Evolutionary conservation across 257 asterid species (phyloP), one percentile per base, ranked within the genome.

Genomic region (Striga asiatica): DNA sequence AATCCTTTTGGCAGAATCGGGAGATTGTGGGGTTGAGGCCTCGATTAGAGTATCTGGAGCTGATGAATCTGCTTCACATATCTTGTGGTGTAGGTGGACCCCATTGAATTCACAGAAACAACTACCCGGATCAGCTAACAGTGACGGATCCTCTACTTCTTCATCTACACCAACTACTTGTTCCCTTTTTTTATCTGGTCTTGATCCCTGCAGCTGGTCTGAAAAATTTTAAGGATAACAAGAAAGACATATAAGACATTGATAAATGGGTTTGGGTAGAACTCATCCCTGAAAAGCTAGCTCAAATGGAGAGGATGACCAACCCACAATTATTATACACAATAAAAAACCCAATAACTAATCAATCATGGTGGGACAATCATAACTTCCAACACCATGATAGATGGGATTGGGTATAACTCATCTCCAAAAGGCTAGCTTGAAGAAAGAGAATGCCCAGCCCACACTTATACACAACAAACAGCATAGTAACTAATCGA

Each of bases 91-190:
- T 67, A 91, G 58, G 65, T 75, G 74, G 46, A 91, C 89, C 66
- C 95, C 97, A 43, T 80, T 87, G 51, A 91, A 84, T 67, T 83
- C 89, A 23, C 94, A 84, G 69, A 91, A 91, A 53, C 72, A 82
- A 61, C 98, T 91, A 58, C 87, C 98, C 0, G 93, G 58, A 64
- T 91, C 97, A 54, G 94, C 96, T 66, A 91, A 43, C 58, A 46
- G 39, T 4, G 72, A 20, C 21, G 97, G 81, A 50, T 87, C 98
- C 58, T 78, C 83, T 56, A 84, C 53, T 67, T 87, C 94, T 39
- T 84, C 76, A 63, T 82, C 85, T 18, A 80, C 38, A 39, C 85
- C 88, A 4, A 86, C 88, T 59, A 80, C 50, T 39, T 50, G 58
- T 65, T 63, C 74, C 11, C 68, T 64, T 66, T 65, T 79, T 58